Conservation (phyloP, 805 yeast genomes). For the Yamadazyma philogaea region DNA sequence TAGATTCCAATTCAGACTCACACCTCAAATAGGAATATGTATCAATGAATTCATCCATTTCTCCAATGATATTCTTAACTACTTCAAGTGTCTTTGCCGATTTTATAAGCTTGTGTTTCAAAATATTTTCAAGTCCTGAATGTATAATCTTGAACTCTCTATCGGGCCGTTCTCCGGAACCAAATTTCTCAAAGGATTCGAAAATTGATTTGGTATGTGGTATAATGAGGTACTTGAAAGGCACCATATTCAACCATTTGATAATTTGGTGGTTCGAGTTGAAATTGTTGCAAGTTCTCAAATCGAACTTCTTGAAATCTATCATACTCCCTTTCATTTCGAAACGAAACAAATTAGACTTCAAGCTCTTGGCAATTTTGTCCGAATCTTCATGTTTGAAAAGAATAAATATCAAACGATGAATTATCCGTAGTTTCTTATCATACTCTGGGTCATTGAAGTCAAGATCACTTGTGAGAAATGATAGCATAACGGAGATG, state of each 20-base stretch:
- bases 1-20: constrained; percentile 1
- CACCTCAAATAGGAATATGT: background rate
- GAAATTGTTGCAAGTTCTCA: constrained; percentile 23
- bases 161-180: background rate
- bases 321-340: constrained; percentile 27
- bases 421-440: constrained; percentile 1
- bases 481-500: background rate
- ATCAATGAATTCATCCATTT: constrained; percentile 2
- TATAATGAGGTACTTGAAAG: constrained; percentile 13
- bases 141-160: constrained; percentile 4
- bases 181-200: background rate
- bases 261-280: constrained; percentile 26
- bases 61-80: background rate
- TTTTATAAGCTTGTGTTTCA: background rate
- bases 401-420: constrained; percentile 3
- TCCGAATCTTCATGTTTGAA: constrained; percentile 3
- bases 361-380: constrained; percentile 6
- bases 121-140: constrained; percentile 5
- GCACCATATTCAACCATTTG: constrained; percentile 38
- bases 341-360: constrained; percentile 13
- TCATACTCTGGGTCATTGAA: background rate
- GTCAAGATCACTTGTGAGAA: constrained; percentile 2
- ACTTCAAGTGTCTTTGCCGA: background rate
- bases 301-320: constrained; percentile 36
- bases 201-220: constrained; percentile 7